These are phyloP conservation scores for Sphagnum magellanicum DNA, from an alignment of 228 moss, liverwort and hornwort genomes.

Conservation along the genomic window DNA sequence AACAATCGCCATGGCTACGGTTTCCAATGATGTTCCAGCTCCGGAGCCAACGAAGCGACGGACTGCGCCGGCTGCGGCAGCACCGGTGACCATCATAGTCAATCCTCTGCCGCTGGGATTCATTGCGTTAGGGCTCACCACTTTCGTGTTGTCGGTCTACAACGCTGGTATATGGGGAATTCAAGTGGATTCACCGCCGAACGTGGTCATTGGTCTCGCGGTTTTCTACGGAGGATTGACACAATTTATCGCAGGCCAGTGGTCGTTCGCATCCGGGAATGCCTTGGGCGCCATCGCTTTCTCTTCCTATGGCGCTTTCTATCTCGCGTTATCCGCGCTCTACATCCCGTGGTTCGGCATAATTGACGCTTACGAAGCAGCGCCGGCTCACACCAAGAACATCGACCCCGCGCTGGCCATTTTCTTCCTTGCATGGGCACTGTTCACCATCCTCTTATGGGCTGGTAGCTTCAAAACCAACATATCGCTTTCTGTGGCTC, in stretches of 20 bases:
- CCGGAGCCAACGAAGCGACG: too few species aligned
- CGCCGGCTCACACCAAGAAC: conserved; percentile 13
- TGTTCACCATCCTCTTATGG: conserved; percentile 64
- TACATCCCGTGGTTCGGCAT: conserved; percentile 52
- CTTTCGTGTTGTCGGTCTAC: conserved; percentile 63
- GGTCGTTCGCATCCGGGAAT: conserved; percentile 57
- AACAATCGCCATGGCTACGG: too few species aligned
- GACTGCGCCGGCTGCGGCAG: too few species aligned
- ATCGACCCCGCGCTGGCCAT: conserved; percentile 33
- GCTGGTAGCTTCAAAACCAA: conserved; percentile 59
- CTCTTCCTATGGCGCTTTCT: conserved; percentile 59
- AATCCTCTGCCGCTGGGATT: conserved; percentile 68
- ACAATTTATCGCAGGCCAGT: conserved; percentile 64
- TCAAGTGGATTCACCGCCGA: conserved; percentile 25
- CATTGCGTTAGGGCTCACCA: conserved; percentile 48
- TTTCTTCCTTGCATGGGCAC: conserved; percentile 51
- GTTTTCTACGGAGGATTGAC: conserved; percentile 55
- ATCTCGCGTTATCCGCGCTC: conserved; percentile 51
- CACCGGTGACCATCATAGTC: conserved; percentile 11
- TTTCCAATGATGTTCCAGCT: too few species aligned
- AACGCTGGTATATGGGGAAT: conserved; percentile 45
- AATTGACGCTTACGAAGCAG: conserved; percentile 10
- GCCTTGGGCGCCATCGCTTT: conserved; percentile 66
- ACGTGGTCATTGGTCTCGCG: conserved; percentile 41
- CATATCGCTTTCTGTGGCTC: conserved; percentile 42